phyloP scores from a whole-genome alignment of 1,284 basidiomycete genomes.

The Cryptococcus floricola region DNA sequence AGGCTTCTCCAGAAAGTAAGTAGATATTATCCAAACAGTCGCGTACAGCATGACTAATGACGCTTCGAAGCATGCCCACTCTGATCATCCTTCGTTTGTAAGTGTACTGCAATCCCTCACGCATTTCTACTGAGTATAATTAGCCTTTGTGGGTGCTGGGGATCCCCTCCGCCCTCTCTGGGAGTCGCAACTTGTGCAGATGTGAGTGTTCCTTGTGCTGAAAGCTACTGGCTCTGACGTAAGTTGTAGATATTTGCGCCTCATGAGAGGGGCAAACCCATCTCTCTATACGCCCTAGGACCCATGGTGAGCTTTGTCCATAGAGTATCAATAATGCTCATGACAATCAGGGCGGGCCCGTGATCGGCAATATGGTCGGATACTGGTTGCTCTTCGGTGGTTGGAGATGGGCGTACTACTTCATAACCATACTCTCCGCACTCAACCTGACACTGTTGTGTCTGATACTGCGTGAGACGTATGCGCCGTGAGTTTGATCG shows the following conservation, averaged over 20 bases:
- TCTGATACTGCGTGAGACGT: constrained; percentile 41
- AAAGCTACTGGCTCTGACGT: not conserved
- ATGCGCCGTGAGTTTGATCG: constrained; percentile 31
- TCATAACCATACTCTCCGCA: constrained; percentile 39
- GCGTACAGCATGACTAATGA: not conserved
- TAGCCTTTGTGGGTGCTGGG: constrained; percentile 43
- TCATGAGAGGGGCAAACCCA: constrained; percentile 38
- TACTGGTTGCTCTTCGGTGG: constrained; percentile 42
- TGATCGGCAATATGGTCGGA: constrained; percentile 44
- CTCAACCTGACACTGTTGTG: constrained; percentile 37
- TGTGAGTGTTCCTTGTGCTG: constrained; percentile 18
- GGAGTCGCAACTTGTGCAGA: constrained; percentile 49
- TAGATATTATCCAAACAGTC: not conserved
- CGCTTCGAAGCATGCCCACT: constrained; percentile 25
- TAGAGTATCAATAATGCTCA: not conserved
- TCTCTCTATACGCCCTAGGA: constrained; percentile 45
- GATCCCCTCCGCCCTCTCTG: constrained; percentile 41
- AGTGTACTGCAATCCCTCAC: not conserved
- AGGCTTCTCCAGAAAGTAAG: constrained; percentile 39
- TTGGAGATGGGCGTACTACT: constrained; percentile 47
- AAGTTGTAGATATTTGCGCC: constrained; percentile 33
- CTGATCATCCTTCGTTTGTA: constrained; percentile 44
- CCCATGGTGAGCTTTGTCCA: constrained; percentile 29
- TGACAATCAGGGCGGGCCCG: constrained; percentile 32
- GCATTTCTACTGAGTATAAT: not conserved